Evolutionary conservation across 768 basidiomycete species (phyloP).

Genomic region (Trametes villosa): DNA sequence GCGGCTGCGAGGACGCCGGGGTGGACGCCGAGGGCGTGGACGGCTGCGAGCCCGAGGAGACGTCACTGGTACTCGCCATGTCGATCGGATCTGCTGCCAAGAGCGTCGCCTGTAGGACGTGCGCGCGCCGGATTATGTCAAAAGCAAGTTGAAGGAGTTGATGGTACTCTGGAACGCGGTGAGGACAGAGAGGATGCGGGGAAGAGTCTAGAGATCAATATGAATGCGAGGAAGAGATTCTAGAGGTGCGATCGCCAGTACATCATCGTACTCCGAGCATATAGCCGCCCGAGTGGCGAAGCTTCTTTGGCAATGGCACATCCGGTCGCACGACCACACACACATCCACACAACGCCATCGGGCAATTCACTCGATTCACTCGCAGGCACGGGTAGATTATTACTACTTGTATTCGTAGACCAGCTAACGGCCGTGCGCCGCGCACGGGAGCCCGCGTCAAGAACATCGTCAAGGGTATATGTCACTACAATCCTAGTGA

Average conservation of each 20-base stretch:
- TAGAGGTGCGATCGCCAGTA: not conserved
- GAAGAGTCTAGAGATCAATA: slow-evolving; percentile 7
- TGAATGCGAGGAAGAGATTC: not conserved
- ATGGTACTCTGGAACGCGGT: not conserved
- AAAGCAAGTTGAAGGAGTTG: not conserved
- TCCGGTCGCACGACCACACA: too few species aligned
- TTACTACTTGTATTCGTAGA: too few species aligned
- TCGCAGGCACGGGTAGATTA: too few species aligned
- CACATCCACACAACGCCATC: too few species aligned
- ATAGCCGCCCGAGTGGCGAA: too few species aligned
- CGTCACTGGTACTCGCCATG: slow-evolving; percentile 30
- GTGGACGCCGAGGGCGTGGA: slow-evolving; percentile 54
- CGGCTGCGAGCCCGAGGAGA: slow-evolving; percentile 37
- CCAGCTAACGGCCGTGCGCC: too few species aligned
- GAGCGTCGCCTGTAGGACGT: not conserved
- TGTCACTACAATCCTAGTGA: too few species aligned
- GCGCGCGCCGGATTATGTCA: not conserved
- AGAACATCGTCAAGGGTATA: too few species aligned
- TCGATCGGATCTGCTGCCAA: slow-evolving; percentile 9
- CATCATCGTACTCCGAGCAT: too few species aligned
- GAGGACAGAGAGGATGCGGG: not conserved
- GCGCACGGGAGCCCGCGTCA: too few species aligned
- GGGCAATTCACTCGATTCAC: too few species aligned
- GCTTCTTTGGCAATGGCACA: too few species aligned
- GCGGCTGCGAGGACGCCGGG: slow-evolving; percentile 54